Conservation (phyloP, 1,284 basidiomycete species). For the Cryptococcus sp. region DNA sequence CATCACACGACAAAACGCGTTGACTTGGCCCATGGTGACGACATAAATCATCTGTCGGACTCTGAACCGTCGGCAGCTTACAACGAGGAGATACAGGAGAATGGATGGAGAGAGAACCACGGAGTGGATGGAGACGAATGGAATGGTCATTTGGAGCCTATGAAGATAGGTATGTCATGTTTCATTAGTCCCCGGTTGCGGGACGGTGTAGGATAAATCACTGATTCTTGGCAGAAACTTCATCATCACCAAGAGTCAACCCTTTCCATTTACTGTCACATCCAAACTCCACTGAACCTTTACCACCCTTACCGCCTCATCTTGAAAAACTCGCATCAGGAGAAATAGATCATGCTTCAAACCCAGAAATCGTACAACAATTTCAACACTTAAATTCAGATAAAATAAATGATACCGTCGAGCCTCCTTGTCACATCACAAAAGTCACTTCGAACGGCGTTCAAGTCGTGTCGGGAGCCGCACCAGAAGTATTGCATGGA, state of each 20-base stretch:
- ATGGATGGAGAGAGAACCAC: not conserved
- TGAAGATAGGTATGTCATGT: not conserved
- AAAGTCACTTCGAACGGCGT: slow-evolving; percentile 35
- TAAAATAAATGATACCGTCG: not conserved
- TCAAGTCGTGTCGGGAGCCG: slow-evolving; percentile 16
- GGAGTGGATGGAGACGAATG: not conserved
- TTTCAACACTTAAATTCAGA: not conserved
- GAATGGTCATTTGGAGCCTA: not conserved
- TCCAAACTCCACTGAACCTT: slow-evolving; percentile 8
- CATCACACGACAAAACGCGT: not conserved
- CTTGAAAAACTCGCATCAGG: slow-evolving; percentile 11
- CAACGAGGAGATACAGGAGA: not conserved
- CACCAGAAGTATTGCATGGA: slow-evolving; percentile 1
- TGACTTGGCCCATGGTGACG: not conserved
- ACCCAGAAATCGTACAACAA: not conserved
- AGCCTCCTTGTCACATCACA: slow-evolving; percentile 32
- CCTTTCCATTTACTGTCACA: slow-evolving; percentile 29
- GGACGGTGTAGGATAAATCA: not conserved
- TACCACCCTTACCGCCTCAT: slow-evolving; percentile 20
- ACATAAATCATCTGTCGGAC: not conserved
- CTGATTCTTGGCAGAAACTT: not conserved
- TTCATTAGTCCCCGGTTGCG: not conserved
- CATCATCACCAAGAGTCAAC: slow-evolving; percentile 20
- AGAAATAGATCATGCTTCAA: slow-evolving; percentile 5
- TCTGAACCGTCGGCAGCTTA: not conserved